Evolutionary conservation across 768 basidiomycete genomes (phyloP).

Genomic region (Podaxis rugospora): DNA sequence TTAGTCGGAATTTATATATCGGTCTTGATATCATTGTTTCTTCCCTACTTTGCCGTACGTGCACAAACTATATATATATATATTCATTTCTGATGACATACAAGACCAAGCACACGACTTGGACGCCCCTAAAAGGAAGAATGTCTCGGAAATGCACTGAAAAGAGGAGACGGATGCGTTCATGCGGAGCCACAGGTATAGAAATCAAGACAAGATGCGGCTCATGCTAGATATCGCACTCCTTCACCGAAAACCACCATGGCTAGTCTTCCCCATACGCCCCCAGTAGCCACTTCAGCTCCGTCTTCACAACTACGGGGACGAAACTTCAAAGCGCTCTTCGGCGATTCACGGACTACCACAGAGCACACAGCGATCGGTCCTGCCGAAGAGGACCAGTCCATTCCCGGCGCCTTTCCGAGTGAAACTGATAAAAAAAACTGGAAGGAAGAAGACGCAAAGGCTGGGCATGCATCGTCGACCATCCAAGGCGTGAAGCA

Average conservation of each 20-base stretch:
- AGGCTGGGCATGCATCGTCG: not conserved
- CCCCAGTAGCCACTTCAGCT: not conserved
- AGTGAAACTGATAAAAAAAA: not conserved
- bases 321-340: not conserved
- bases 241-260: not conserved
- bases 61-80: not conserved
- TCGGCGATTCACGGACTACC: not conserved
- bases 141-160: not conserved
- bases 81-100: not conserved
- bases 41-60: not conserved
- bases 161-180: not conserved
- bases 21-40: not conserved
- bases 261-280: not conserved
- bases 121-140: not conserved
- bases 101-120: not conserved
- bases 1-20: not conserved
- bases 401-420: not conserved
- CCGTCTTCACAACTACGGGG: not conserved
- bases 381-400: not conserved
- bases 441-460: not conserved
- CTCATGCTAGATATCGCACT: not conserved
- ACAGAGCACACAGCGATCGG: not conserved
- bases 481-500: not conserved
- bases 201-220: not conserved
- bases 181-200: constrained; percentile 8